These are phyloP conservation scores for Aspergillus sp. DNA, from an alignment of 2,329 filamentous ascomycete genomes.

Conservation along the genomic window DNA sequence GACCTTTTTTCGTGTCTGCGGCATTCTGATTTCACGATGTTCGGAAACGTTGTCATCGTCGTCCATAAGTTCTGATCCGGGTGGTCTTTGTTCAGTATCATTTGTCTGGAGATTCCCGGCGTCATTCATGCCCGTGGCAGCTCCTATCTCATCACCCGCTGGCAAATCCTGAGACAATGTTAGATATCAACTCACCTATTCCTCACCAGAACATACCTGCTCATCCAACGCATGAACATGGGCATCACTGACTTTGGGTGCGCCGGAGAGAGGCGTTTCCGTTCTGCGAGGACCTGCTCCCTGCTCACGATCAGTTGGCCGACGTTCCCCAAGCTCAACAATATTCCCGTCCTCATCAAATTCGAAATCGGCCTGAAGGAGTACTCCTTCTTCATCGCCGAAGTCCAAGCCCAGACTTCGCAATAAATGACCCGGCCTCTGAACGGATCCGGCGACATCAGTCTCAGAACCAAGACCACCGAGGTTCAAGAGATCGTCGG, in stretches of 20 bases:
- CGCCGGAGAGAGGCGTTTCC: conserved; percentile 29
- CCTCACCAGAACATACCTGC: conserved; percentile 5
- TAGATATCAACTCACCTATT: not conserved
- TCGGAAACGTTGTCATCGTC: conserved; percentile 1
- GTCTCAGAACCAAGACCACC: conserved; percentile 34
- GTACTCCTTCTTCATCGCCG: conserved; percentile 36
- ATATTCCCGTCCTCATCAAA: conserved; percentile 55
- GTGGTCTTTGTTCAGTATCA: not conserved
- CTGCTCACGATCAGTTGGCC: conserved; percentile 4
- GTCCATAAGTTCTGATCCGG: not conserved
- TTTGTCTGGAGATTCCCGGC: not conserved
- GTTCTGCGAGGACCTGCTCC: conserved; percentile 13
- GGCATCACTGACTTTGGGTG: conserved; percentile 24
- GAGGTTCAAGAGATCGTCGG: conserved; percentile 33
- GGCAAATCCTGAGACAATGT: too few species aligned
- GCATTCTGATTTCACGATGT: conserved; percentile 12
- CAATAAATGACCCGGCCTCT: conserved; percentile 22
- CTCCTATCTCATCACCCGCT: too few species aligned
- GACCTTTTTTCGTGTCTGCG: conserved; percentile 19
- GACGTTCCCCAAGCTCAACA: conserved; percentile 32
- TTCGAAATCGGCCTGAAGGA: conserved; percentile 49
- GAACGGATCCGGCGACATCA: conserved; percentile 31
- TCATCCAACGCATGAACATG: conserved; percentile 24
- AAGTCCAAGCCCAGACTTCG: conserved; percentile 15
- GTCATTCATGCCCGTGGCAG: not conserved